Base-by-base conservation (phyloP, 805 yeast genomes). In the Yarrowia sp. region DNA sequence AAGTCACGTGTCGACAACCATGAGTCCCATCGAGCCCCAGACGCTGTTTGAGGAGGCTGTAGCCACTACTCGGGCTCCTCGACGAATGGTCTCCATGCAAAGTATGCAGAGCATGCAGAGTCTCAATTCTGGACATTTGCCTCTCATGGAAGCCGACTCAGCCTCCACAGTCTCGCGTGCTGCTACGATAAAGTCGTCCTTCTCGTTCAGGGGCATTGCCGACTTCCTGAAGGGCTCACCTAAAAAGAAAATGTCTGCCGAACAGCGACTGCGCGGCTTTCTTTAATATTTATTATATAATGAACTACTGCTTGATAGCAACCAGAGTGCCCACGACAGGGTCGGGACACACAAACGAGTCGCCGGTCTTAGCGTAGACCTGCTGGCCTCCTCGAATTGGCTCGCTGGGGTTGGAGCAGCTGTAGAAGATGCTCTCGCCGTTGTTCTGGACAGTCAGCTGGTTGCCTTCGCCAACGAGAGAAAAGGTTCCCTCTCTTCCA, bases 21-120 rank as follows among this genome's bases (percentile, higher is more conserved):
- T 51, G 41, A 33, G 58, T 18, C 58, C 58, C 22, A 51, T 51
- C 7, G 42, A 24, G 58, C 58, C 58, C 5, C 58, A 51, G 19
- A 51, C 58, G 14, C 32, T 51, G 7, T 51, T 51, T 35, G 58
- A 51, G 35, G 58, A 51, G 22, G 42, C 41, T 3, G 42, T 51
- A 10, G 42, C 42, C 7, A 51, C 58, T 4, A 51, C 42, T n/a
- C 22, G 58, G 13, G n/a, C 42, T 18, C 58, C 58, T 6, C 13
- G 58, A 24, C 10, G 58, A 16, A 51, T 51, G 58, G 32, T 51
- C 2, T 51, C 58, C 3, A 22, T 51, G 32, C 58, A 51, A 12
- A 51, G 58, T 16, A 32, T 51, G 32, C 22, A 13, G 21, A 33
- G 42, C 7, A 31, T 22, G 42, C 41, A 24, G 32, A 51, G 58